Evolutionary conservation across 2,329 filamentous ascomycete species (phyloP).

Genomic region (Aureobasidium sp.): DNA sequence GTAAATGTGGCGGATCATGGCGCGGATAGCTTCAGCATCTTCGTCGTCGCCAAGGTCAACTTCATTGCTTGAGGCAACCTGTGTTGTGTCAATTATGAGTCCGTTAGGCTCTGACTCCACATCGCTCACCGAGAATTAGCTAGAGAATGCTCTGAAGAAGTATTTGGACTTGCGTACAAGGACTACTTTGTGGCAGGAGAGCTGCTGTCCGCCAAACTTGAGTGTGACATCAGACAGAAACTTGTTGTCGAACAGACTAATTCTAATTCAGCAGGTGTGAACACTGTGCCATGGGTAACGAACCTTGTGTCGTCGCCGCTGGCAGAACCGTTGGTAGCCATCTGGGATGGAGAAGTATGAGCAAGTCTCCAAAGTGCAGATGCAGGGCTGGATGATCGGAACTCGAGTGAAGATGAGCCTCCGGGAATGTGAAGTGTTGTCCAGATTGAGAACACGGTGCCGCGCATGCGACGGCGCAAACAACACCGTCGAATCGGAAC

Average conservation of each 20-base stretch:
- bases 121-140: neutral
- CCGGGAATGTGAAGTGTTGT: neutral
- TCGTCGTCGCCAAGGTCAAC: conserved; percentile 4
- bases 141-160: neutral
- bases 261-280: neutral
- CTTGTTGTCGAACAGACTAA: neutral
- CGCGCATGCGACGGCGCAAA: neutral
- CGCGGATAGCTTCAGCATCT: neutral
- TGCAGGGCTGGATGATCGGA: no score
- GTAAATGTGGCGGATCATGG: conserved; percentile 13
- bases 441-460: neutral
- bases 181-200: neutral
- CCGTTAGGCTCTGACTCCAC: neutral
- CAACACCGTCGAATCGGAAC: no score
- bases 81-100: neutral
- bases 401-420: no score
- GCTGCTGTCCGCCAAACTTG: neutral
- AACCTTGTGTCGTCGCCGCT: neutral
- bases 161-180: neutral
- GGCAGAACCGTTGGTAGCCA: neutral
- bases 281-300: neutral
- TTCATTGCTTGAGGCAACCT: neutral
- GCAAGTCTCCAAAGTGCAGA: neutral
- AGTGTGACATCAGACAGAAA: neutral
- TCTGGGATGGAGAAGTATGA: neutral